Conservation (phyloP, 306 rosid genomes). For the Inga leiocalycina region DNA sequence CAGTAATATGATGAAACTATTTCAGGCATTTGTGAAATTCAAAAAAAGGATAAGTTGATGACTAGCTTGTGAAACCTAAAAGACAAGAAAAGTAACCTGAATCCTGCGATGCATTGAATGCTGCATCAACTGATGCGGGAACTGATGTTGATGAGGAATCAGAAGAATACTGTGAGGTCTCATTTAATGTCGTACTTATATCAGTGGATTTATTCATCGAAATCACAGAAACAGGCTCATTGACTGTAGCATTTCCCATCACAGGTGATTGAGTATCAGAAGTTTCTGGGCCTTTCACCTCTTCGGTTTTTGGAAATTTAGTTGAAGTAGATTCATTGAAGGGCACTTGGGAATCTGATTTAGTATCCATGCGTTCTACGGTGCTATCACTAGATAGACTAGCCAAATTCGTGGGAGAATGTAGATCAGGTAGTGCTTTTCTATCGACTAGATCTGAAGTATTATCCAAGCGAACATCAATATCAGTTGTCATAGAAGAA, state of each 20-base stretch:
- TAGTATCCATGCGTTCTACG: conserved; percentile 4
- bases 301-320: conserved; percentile 24
- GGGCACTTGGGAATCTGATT: conserved; percentile 26
- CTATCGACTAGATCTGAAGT: conserved; percentile 45
- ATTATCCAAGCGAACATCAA: conserved; percentile 30
- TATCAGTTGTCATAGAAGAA: conserved; percentile 28
- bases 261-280: conserved; percentile 13
- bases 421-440: conserved; percentile 33
- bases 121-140: conserved; percentile 40
- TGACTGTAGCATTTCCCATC: conserved; percentile 37
- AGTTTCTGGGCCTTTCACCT: conserved; percentile 21
- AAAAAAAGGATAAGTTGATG: conserved; percentile 25
- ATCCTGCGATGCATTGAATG: conserved; percentile 31
- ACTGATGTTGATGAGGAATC: conserved; percentile 42
- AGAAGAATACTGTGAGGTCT: conserved; percentile 25
- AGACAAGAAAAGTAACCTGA: conserved; percentile 55
- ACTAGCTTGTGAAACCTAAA: conserved; percentile 26
- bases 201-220: conserved; percentile 37
- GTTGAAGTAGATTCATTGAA: conserved; percentile 12
- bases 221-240: conserved; percentile 30
- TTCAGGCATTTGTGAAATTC: background rate
- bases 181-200: conserved; percentile 38
- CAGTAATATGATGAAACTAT: conserved; percentile 9
- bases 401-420: conserved; percentile 21
- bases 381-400: conserved; percentile 26